phyloP scores from a whole-genome alignment of 78 protist species.

The Monosiga brevicollis region DNA sequence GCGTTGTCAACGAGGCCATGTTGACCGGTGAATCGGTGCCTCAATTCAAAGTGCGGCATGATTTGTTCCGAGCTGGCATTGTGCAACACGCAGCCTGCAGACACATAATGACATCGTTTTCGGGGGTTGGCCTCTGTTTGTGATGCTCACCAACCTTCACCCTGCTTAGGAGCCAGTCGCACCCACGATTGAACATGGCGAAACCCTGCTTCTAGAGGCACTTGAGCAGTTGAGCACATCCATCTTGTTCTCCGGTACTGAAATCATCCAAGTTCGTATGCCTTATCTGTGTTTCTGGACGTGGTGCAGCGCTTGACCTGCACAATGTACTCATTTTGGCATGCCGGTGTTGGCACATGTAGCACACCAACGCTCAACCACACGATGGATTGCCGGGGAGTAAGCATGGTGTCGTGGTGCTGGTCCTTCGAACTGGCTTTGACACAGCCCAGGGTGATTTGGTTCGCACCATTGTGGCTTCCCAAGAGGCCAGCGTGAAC shows the following conservation, averaged over 20 bases:
- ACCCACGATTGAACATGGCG: not conserved
- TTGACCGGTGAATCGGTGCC: conserved; percentile 96
- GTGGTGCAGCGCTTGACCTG: not conserved
- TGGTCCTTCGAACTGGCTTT: conserved; percentile 84
- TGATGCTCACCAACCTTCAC: not conserved
- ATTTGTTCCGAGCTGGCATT: not conserved
- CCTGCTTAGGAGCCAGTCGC: not conserved
- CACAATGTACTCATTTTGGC: not conserved
- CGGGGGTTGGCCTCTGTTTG: not conserved
- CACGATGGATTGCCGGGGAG: not conserved
- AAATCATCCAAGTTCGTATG: not conserved
- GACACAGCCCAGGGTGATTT: conserved; percentile 84
- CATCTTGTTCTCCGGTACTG: conserved; percentile 80
- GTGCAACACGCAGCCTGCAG: not conserved
- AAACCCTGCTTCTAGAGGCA: not conserved
- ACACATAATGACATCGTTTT: not conserved
- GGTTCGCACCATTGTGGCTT: conserved; percentile 70
- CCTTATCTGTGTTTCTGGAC: not conserved
- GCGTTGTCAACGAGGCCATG: conserved; percentile 92
- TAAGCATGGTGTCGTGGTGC: conserved; percentile 48
- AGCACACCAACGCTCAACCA: not conserved
- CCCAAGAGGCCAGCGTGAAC: conserved; percentile 38
- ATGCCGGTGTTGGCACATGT: not conserved
- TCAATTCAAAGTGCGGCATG: not conserved
- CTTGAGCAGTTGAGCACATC: not conserved